Evolutionary conservation across 805 yeast species (phyloP).

Genomic region (Yamadazyma nakazawae): DNA sequence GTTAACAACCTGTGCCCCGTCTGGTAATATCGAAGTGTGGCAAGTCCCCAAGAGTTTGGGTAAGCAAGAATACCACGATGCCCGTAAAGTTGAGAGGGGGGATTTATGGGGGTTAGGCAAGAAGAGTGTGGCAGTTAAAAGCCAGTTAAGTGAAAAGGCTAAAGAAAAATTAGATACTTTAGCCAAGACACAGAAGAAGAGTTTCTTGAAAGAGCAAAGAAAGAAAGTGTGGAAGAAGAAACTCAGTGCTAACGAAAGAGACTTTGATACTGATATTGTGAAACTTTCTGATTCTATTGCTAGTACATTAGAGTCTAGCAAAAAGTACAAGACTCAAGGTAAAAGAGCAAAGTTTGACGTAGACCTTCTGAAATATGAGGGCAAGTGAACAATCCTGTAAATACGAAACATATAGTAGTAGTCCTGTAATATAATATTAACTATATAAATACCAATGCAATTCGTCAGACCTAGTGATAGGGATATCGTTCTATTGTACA

Average conservation of each 20-base stretch:
- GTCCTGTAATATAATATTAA: constrained; percentile 2
- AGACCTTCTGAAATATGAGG: constrained; percentile 17
- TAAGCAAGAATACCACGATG: constrained; percentile 79
- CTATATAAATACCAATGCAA: constrained; percentile 3
- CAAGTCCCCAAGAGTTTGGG: constrained; percentile 76
- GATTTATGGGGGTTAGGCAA: constrained; percentile 73
- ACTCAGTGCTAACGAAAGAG: constrained; percentile 22
- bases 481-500: constrained; percentile 8
- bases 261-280: constrained; percentile 24
- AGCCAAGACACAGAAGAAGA: constrained; percentile 36
- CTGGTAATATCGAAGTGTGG: constrained; percentile 85
- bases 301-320: constrained; percentile 28
- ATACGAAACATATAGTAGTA: no score
- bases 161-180: constrained; percentile 33
- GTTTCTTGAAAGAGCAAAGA: constrained; percentile 33
- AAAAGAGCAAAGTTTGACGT: constrained; percentile 21
- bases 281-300: constrained; percentile 28
- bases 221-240: constrained; percentile 33
- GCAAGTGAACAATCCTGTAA: constrained; percentile 11
- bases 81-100: constrained; percentile 78
- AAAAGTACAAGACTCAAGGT: constrained; percentile 30
- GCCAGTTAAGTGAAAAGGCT: constrained; percentile 26
- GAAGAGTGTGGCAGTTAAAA: constrained; percentile 33
- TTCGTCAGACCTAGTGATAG: background rate
- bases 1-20: constrained; percentile 73